phyloP scores from a whole-genome alignment of 2,329 filamentous ascomycete species.

The Triangularia setosa region DNA sequence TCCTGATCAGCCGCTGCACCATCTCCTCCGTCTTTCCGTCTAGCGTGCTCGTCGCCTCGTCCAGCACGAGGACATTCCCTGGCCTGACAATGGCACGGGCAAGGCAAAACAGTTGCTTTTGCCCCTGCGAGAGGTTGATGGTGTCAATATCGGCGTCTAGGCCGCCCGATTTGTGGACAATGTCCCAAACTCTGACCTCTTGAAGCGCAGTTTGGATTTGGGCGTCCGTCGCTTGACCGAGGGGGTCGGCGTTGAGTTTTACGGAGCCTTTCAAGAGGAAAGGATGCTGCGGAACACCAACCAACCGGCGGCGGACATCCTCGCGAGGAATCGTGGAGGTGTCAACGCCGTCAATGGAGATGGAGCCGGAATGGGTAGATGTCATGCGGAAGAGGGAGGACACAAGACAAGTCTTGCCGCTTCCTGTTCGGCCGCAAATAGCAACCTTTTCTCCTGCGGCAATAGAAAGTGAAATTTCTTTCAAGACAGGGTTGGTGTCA shows the following conservation, averaged over 20 bases:
- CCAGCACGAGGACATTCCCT: constrained; percentile 41
- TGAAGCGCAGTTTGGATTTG: constrained; percentile 22
- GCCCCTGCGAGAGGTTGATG: constrained; percentile 38
- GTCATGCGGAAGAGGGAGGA: constrained; percentile 45
- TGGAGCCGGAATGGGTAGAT: constrained; percentile 39
- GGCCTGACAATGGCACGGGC: constrained; percentile 43
- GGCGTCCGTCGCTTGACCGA: constrained; percentile 34
- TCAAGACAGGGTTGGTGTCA: constrained; percentile 22
- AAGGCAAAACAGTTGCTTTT: constrained; percentile 49
- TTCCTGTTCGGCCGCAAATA: constrained; percentile 35
- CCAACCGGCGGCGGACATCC: constrained; percentile 33
- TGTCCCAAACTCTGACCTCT: constrained; percentile 22
- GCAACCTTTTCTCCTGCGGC: constrained; percentile 32
- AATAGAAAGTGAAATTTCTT: constrained; percentile 28
- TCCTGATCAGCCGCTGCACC: constrained; percentile 52
- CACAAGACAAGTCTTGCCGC: constrained; percentile 29
- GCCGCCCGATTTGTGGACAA: constrained; percentile 35
- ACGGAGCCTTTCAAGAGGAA: constrained; percentile 45
- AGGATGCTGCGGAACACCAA: constrained; percentile 48
- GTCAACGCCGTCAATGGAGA: constrained; percentile 44
- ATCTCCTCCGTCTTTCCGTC: constrained; percentile 53
- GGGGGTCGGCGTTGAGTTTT: constrained; percentile 47
- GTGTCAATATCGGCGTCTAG: constrained; percentile 35
- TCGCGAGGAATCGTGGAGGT: constrained; percentile 26
- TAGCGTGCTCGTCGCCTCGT: constrained; percentile 44